Base-by-base conservation (phyloP, 2,329 filamentous ascomycete species). In the Colletotrichum trifolii region DNA sequence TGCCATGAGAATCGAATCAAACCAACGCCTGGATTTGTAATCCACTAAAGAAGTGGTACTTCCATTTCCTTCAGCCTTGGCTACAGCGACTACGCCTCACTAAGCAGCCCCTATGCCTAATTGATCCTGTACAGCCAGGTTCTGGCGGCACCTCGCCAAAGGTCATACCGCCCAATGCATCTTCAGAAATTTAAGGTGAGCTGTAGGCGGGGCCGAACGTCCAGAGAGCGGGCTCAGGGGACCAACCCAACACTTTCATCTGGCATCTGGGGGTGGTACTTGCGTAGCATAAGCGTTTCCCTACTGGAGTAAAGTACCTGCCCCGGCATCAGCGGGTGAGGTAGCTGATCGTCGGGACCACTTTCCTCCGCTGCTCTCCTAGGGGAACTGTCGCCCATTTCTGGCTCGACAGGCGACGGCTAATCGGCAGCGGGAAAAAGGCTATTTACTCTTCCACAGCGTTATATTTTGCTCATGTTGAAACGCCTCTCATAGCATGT, bases 11-110 rank as follows among this genome's bases (percentile, higher is more conserved):
- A 9, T 33, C 35, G 35, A 25, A 49, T 50, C 13, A 13, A 15
- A n/a, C 39, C 33, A 46, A 55, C 46, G 38, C 11, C 11, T 33
- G 35, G 62, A 65, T 65, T 65, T 62, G 57, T 62, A 62, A 65
- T 65, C 61, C 61, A 62, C 58, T 61, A 17, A 54, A 64, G 25
- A 64, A 64, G 13, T 15, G 49, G 61, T 17, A 6, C 60, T 38
- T 17, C 38, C 34, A 49, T 25, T 45, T 60, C 55, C 49, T 60
- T 48, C 33, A 43, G 48, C 42, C 42, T 50, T 42, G 25, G 47
- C 10, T 10, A 38, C 45, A 25, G 45, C 6, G 25, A 25, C 25
- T 25, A 8, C 9, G 4, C 6, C 7, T 36, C 13, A 13, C 4
- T 49, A 15, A 8, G 11, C 11, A n/a, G 33, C 11, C 33, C 7